Evolutionary conservation across 148 eudicot species (phyloP).

Genomic region (Chenopodium berlandieri): DNA sequence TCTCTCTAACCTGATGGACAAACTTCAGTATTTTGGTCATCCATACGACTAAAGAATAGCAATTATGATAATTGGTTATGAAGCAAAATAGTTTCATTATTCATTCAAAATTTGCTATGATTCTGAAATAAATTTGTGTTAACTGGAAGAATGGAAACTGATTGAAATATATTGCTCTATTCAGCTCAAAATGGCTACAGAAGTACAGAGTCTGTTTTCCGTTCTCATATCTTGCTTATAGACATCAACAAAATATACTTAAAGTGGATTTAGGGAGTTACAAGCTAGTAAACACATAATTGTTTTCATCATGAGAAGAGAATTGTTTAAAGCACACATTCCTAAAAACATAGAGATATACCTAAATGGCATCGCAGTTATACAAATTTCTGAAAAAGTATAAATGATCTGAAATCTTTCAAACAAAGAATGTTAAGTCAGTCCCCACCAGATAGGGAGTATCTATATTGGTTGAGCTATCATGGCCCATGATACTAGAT

Average conservation of each 20-base stretch:
- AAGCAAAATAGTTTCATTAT: not conserved
- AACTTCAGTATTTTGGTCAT: not conserved
- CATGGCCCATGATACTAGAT: not conserved
- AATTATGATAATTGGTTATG: too few relatives aligned
- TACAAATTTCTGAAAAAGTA: not conserved
- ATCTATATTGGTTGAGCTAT: not conserved
- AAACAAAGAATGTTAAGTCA: not conserved
- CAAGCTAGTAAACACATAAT: not conserved
- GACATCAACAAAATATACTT: not conserved
- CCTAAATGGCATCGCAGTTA: not conserved
- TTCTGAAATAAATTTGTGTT: not conserved
- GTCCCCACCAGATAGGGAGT: not conserved
- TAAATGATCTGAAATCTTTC: not conserved
- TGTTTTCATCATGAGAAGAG: not conserved
- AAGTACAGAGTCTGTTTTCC: not conserved
- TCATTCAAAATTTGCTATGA: not conserved
- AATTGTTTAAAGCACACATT: not conserved
- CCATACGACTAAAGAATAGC: not conserved
- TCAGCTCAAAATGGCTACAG: not conserved
- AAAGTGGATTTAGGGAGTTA: not conserved
- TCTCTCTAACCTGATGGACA: not conserved
- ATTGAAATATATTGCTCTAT: not conserved
- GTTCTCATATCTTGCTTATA: not conserved
- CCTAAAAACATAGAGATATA: not conserved
- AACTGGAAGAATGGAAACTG: not conserved